Evolutionary conservation across 2,329 filamentous ascomycete genomes (phyloP), one percentile per base, ranked within the genome.

Genomic region (Pseudogymnoascus sp.): DNA sequence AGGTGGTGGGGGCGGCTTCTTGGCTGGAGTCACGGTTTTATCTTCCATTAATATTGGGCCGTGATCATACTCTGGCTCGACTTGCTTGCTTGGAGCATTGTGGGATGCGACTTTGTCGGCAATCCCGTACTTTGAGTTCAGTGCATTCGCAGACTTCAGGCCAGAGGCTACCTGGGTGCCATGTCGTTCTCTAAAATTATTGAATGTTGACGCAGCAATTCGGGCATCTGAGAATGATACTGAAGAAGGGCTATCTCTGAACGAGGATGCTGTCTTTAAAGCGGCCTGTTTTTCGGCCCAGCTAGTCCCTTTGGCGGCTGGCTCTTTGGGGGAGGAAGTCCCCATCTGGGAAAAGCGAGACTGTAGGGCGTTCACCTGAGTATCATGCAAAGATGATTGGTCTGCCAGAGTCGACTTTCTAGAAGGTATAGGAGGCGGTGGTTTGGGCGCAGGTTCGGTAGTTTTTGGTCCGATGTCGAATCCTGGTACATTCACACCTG

Each of bases 401-500:
- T 64, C 33, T 26, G 61, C 64, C 6, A 53, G 59, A n/a, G 61
- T 33, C 26, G 44, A 19, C 5, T 26, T 40, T 65, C 63, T 62
- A 19, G 68, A 63, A 61, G 70, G 68, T 29, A 71, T 64, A 61
- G 70, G 69, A 63, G 71, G 16, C 38, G 71, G 62, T 40, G 76
- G 56, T 71, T 74, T 75, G 77, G 21, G 35, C 38, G 73, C 64
- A 71, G 74, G 65, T 24, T 70, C 66, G 44, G 65, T 61, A 24
- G 69, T 65, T 62, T 70, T 65, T 64, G 69, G 71, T 2, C 82
- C 82, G 65, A 89, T 88, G 14, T 82, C 83, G 38, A 90, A 78
- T 0, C 80, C 84, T n/a, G 87, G 83, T 0, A 90, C 85, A 3
- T 82, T 85, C 4, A 90, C 77, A 11, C 87, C 87, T 19, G 86